These are phyloP conservation scores for Phytopythium litorale DNA, from an alignment of 352 stramenopile species.

Conservation along the genomic window DNA sequence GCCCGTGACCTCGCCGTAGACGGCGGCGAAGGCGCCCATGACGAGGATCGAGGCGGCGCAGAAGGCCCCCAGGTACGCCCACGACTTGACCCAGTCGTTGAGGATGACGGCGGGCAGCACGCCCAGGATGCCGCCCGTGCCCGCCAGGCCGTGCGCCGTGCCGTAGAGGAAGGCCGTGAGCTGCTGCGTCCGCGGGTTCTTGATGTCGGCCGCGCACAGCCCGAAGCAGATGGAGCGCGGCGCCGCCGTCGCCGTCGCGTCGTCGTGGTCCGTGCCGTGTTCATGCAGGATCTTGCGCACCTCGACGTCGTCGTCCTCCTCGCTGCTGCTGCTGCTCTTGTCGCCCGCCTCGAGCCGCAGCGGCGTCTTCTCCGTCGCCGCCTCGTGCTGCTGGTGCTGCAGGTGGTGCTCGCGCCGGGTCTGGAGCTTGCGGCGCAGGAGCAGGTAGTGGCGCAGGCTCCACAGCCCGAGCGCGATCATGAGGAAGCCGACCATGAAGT, in stretches of 20 bases:
- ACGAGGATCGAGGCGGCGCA: slow-evolving; percentile 82
- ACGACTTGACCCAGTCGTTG: slow-evolving; percentile 64
- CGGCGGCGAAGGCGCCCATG: slow-evolving; percentile 83
- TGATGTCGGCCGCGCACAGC: slow-evolving; percentile 42
- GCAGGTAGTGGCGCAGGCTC: slow-evolving; percentile 48
- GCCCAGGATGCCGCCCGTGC: slow-evolving; percentile 63
- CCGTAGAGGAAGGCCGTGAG: slow-evolving; percentile 78
- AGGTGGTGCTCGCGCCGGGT: slow-evolving; percentile 13
- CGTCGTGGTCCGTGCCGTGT: slow-evolving; percentile 32
- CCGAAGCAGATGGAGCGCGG: slow-evolving; percentile 33
- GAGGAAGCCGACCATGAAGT: slow-evolving; percentile 70
- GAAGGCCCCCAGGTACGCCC: slow-evolving; percentile 82
- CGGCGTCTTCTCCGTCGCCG: slow-evolving; percentile 26
- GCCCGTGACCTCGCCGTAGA: slow-evolving; percentile 72
- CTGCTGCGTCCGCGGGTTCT: slow-evolving; percentile 50
- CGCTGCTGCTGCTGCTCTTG: slow-evolving; percentile 8
- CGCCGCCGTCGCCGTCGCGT: slow-evolving; percentile 5
- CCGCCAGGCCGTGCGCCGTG: slow-evolving; percentile 84
- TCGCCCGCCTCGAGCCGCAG: slow-evolving; percentile 15
- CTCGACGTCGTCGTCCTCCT: slow-evolving; percentile 18
- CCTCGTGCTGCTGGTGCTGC: background rate
- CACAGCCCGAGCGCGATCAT: slow-evolving; percentile 63
- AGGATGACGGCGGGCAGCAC: slow-evolving; percentile 87
- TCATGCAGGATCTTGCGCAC: slow-evolving; percentile 34
- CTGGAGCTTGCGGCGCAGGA: slow-evolving; percentile 29